Base-by-base conservation (phyloP, 2,329 filamentous ascomycete species). In the Simplicillium aogashimaense region DNA sequence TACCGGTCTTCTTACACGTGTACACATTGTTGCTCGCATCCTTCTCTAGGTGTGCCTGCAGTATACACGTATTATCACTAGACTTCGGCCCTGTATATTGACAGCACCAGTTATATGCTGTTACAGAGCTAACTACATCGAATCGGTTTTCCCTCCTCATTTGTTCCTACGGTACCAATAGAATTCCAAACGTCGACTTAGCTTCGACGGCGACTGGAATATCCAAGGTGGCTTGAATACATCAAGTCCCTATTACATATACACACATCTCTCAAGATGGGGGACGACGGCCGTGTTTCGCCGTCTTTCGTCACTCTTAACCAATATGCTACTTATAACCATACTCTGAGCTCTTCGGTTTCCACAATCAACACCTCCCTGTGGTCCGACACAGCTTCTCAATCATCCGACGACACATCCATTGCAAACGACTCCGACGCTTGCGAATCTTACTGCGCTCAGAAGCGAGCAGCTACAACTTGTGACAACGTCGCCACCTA, bases 331-430 rank as follows among this genome's bases (percentile, higher is more conserved):
- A 74, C 79, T 48, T 89, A 86, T 63, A 76, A 75, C 57, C 75
- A 78, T 44, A 81, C 82, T 33, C 66, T 87, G 69, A 77, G 81
- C 55, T 82, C 82, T 42, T 85, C 83, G 50, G 78, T 83, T 43
- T 87, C 85, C 25, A 83, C 83, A 41, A 88, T 84, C 15, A 76
- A 81, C 43, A 76, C 79, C 41, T 92, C 86, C 29, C 72, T 87
- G 52, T 92, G 86, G 71, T 92, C 86, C 49, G 72, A 83, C 54
- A 74, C 70, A 38, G 81, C 78, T 41, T 80, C 77, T 15, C 81
- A 86, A 63, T 70, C 71, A 46, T 86, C 83, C 40, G 77, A 83
- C 52, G 80, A 81, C 45, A 79, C 80, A 32, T 79, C 77, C 40
- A 60, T 74, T 47, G 81, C 81, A 55, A 74, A 76, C 43, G 72